Evolutionary conservation across 225 moss, liverwort and hornwort species (phyloP).

Genomic region (Lunularia cruciata): DNA sequence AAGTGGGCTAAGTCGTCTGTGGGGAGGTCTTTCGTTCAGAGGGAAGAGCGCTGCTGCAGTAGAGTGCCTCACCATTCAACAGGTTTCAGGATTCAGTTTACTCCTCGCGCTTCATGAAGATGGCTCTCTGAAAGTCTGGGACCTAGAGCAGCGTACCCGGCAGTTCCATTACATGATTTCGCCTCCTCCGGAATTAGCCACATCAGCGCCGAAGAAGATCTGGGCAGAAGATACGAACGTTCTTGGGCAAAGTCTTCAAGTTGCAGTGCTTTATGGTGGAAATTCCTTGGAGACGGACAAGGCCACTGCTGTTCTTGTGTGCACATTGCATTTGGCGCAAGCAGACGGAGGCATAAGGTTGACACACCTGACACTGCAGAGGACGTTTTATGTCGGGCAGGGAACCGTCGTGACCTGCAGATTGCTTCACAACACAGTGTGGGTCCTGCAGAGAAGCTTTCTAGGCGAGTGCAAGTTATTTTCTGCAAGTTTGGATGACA

Average conservation of each 20-base stretch:
- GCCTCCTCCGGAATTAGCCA: constrained; percentile 59
- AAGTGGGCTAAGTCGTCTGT: constrained; percentile 85
- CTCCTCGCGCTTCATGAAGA: constrained; percentile 83
- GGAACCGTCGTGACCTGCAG: constrained; percentile 70
- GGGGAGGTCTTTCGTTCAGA: constrained; percentile 76
- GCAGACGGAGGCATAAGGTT: constrained; percentile 67
- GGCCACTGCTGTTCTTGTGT: constrained; percentile 48
- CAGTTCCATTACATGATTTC: constrained; percentile 61
- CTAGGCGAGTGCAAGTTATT: constrained; percentile 54
- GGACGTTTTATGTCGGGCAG: constrained; percentile 57
- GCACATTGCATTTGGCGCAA: constrained; percentile 63
- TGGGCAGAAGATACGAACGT: constrained; percentile 70
- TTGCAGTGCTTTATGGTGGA: constrained; percentile 59
- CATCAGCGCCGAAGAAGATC: constrained; percentile 58
- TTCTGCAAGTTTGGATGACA: constrained; percentile 60
- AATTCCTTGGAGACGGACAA: constrained; percentile 17
- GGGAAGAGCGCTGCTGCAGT: constrained; percentile 72
- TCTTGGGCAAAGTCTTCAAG: constrained; percentile 44
- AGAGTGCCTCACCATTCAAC: constrained; percentile 56
- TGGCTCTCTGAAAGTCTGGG: constrained; percentile 81
- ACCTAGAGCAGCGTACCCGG: constrained; percentile 67
- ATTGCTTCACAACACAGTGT: constrained; percentile 61
- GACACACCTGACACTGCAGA: constrained; percentile 56
- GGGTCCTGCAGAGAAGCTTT: constrained; percentile 60
- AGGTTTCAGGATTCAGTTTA: constrained; percentile 54